These are phyloP conservation scores for Immersiporthe knoxdaviesiana DNA, from an alignment of 2,329 filamentous ascomycete genomes.

Conservation along the genomic window DNA sequence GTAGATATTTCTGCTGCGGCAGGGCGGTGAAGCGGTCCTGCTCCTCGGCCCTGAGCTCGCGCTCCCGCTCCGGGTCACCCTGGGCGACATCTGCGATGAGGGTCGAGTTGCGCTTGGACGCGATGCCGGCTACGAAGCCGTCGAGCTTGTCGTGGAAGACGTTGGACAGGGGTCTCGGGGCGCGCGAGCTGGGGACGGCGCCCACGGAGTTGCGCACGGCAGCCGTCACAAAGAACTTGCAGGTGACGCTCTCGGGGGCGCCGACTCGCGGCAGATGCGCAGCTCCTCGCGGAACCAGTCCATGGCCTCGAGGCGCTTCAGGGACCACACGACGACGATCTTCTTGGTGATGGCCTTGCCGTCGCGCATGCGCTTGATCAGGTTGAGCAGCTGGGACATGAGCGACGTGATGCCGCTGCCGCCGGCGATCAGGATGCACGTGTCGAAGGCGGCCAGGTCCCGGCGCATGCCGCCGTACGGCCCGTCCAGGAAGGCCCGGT, in stretches of 20 bases:
- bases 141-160: constrained; percentile 85
- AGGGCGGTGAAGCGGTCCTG: constrained; percentile 84
- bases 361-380: constrained; percentile 97
- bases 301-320: constrained; percentile 90
- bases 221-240: constrained; percentile 92
- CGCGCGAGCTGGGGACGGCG: constrained; percentile 47
- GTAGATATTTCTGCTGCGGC: constrained; percentile 68
- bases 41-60: constrained; percentile 77
- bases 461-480: constrained; percentile 95
- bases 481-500: constrained; percentile 88
- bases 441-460: constrained; percentile 88
- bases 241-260: constrained; percentile 88
- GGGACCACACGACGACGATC: constrained; percentile 90
- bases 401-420: constrained; percentile 94
- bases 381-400: constrained; percentile 84
- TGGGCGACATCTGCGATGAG: constrained; percentile 80
- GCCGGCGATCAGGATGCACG: constrained; percentile 88
- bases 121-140: constrained; percentile 83
- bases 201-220: constrained; percentile 58
- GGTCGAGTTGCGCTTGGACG: constrained; percentile 82
- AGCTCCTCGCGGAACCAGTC: constrained; percentile 98
- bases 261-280: constrained; percentile 85
- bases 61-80: constrained; percentile 77
- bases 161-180: constrained; percentile 69
- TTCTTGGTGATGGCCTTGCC: constrained; percentile 91